Evolutionary conservation across 495 filamentous ascomycete genomes (phyloP), one percentile per base, ranked within the genome.

Genomic region (Alectoria sarmentosa): DNA sequence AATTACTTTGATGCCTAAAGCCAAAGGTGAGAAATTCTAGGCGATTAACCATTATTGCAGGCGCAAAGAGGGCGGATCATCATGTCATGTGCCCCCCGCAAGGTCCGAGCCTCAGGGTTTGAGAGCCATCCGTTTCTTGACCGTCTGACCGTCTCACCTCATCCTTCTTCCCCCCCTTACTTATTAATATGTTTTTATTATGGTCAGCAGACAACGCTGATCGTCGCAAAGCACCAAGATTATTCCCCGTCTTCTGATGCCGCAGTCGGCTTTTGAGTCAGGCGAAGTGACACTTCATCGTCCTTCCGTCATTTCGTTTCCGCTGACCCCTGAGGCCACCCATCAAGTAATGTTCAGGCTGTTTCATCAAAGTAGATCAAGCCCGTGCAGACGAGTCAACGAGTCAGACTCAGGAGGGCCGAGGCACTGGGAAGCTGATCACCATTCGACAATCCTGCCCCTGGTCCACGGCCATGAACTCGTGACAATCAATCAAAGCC

Each of bases 391-490:
- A 52, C 5, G 9, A 30, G n/a, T n/a, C n/a, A n/a, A n/a, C n/a
- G n/a, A n/a, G n/a, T n/a, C n/a, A n/a, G n/a, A n/a, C n/a, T n/a
- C n/a, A n/a, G n/a, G n/a, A n/a, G n/a, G n/a, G n/a, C n/a, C n/a
- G n/a, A n/a, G n/a, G n/a, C n/a, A n/a, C n/a, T n/a, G 48, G 48
- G 4, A 52, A 52, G 48, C 48, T 52, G 48, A 52, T 26, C 48
- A 52, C 48, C 48, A 5, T 8, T 1, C 26, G n/a, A 49, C 21
- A 1, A 49, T 28, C 23, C 1, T 10, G 15, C 9, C 3, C 19
- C 17, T 48, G 21, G 44, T 30, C 48, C 15, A 52, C 26, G 48
- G 48, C 48, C 3, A 17, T 11, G 30, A 28, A 1, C 48, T 52
- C n/a, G 26, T 28, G 30, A 11, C 26, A 17, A 4, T 30, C n/a